Base-by-base conservation (phyloP, 2,329 filamentous ascomycete species). In the Ophiostoma ulmi region DNA sequence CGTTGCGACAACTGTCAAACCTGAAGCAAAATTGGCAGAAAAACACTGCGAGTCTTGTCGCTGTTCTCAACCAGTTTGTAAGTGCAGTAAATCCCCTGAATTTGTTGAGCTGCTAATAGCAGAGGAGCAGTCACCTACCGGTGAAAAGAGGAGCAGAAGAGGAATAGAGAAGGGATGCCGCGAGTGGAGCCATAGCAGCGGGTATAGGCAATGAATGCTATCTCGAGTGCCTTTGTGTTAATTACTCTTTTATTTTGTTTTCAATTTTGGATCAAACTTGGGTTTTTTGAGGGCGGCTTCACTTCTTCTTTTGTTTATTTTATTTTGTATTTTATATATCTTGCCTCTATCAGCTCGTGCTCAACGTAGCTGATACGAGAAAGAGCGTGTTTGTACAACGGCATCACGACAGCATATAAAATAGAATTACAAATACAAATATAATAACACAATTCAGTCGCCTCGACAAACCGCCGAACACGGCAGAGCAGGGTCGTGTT, bases 401-500 rank as follows among this genome's bases (percentile, higher is more conserved):
- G 52, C n/a, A 58, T 58, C 52, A 58, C 52, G 52, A 58, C 52
- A 26, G 52, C 52, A 13, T 11, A 26, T 31, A 31, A 58, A 48
- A 58, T 26, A 14, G 52, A 58, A 26, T 58, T 14, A 11, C 13
- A 58, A 58, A 58, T 58, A 58, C 52, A 58, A 58, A 58, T 13
- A 58, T 31, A 31, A 58, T 14, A 58, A 58, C n/a, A 31, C n/a
- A 26, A 58, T 13, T 58, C 52, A 26, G 39, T 31, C 17, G 44
- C 5, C 44, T 48, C 44, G 31, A 48, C 17, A 48, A 48, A 48
- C 14, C n/a, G 17, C 44, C 52, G 26, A 17, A 5, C 52, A 58
- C 52, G 52, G 52, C 52, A 58, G 52, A 58, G 58, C 58, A 63
- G 58, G 26, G 58, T 63, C 22, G 22, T 63, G 58, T 63, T 35